These are phyloP conservation scores for Adenanthera pavonina DNA, from an alignment of 306 rosid genomes.

Conservation along the genomic window DNA sequence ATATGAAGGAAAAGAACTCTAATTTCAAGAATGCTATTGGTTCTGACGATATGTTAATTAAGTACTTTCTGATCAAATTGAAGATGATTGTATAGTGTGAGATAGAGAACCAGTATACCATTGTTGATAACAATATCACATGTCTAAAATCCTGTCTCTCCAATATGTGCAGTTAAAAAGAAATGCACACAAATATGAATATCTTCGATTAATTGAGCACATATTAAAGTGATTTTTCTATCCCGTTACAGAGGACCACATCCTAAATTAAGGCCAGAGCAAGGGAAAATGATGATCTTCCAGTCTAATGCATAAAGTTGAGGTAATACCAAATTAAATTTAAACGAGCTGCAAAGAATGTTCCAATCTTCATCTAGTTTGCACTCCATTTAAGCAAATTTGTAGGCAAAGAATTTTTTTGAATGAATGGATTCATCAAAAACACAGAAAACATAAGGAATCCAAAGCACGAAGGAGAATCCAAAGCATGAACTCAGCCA, in stretches of 20 bases:
- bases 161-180: not conserved
- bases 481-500: not conserved
- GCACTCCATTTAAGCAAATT: not conserved
- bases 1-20: constrained; percentile 11
- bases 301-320: not conserved
- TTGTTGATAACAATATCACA: constrained; percentile 23
- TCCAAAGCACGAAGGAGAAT: not conserved
- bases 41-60: constrained; percentile 32
- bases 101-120: not conserved
- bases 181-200: not conserved
- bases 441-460: constrained; percentile 10
- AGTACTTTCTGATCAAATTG: constrained; percentile 19
- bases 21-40: constrained; percentile 39
- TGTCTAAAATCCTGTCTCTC: not conserved
- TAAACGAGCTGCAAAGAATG: not conserved
- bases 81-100: not conserved
- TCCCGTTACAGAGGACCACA: not conserved
- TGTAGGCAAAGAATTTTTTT: not conserved
- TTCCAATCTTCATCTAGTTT: not conserved
- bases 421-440: constrained; percentile 1
- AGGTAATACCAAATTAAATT: not conserved
- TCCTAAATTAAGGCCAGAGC: not conserved
- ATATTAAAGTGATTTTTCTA: not conserved
- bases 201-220: not conserved
- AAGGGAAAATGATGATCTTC: constrained; percentile 21